phyloP scores from a whole-genome alignment of 2,329 filamentous ascomycete species.

The Rasamsonia emersonii region DNA sequence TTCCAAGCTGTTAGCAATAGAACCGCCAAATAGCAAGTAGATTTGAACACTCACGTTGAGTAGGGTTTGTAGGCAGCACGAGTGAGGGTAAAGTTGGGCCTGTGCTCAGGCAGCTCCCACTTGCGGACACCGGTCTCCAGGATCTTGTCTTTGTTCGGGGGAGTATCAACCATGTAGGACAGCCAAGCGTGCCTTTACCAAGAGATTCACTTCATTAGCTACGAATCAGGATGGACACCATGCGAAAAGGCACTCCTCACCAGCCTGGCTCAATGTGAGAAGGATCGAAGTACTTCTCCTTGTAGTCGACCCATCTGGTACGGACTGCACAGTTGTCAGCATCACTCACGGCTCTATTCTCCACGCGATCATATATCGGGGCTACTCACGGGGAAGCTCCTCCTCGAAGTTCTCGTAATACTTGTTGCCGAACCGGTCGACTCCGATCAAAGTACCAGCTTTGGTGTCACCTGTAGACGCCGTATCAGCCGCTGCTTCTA shows the following conservation, averaged over 20 bases:
- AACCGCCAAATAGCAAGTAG: background rate
- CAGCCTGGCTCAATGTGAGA: slow-evolving; percentile 85
- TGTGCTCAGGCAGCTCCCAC: slow-evolving; percentile 69
- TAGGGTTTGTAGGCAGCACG: slow-evolving; percentile 85
- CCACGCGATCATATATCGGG: slow-evolving; percentile 5
- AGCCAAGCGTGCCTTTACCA: slow-evolving; percentile 79
- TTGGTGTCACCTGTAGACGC: slow-evolving; percentile 77
- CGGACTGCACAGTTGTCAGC: slow-evolving; percentile 52
- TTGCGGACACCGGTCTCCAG: slow-evolving; percentile 56
- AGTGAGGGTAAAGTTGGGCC: slow-evolving; percentile 66
- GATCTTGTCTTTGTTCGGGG: slow-evolving; percentile 68
- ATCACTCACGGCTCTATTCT: slow-evolving; percentile 6
- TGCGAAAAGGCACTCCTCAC: slow-evolving; percentile 27
- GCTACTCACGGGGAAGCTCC: slow-evolving; percentile 70
- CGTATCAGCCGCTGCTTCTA: background rate
- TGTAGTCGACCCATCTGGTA: slow-evolving; percentile 97
- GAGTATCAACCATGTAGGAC: slow-evolving; percentile 81
- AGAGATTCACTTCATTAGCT: background rate
- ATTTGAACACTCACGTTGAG: slow-evolving; percentile 65
- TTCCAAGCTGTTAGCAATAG: background rate
- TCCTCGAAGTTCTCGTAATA: slow-evolving; percentile 87
- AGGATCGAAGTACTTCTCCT: slow-evolving; percentile 59
- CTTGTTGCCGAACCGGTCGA: slow-evolving; percentile 92
- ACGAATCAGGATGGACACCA: background rate
- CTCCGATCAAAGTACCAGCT: slow-evolving; percentile 73